These are phyloP conservation scores for Fusarium camptoceras DNA, from an alignment of 2,329 filamentous ascomycete species.

Conservation along the genomic window DNA sequence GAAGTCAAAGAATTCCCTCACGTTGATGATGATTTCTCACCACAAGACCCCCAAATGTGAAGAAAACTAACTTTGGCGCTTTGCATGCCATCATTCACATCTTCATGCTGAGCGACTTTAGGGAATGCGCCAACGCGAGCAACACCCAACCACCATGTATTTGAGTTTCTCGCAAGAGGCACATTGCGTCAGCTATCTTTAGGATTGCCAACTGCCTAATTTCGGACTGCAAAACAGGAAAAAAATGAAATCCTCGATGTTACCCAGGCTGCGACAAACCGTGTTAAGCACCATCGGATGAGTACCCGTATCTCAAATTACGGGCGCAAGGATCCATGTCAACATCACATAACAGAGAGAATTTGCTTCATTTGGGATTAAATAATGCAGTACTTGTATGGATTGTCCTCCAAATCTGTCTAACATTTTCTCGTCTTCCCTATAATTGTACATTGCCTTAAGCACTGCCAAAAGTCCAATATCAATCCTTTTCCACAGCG, in stretches of 20 bases:
- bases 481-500: slow-evolving; percentile 37
- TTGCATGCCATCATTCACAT: slow-evolving; percentile 5
- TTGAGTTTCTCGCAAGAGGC: slow-evolving; percentile 22
- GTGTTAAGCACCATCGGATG: slow-evolving; percentile 1
- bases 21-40: neutral
- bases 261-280: slow-evolving; percentile 26
- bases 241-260: slow-evolving; percentile 7
- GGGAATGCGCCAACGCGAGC: neutral
- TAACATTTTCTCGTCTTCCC: slow-evolving; percentile 21
- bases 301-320: slow-evolving; percentile 1
- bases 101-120: neutral
- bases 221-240: slow-evolving; percentile 13
- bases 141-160: slow-evolving; percentile 16
- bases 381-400: slow-evolving; percentile 14
- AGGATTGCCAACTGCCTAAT: slow-evolving; percentile 7
- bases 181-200: slow-evolving; percentile 27
- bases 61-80: neutral
- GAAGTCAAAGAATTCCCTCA: slow-evolving; percentile 27
- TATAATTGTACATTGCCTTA: slow-evolving; percentile 30
- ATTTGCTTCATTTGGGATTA: neutral
- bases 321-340: neutral
- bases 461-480: slow-evolving; percentile 18
- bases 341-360: neutral
- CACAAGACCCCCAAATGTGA: neutral
- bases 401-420: slow-evolving; percentile 18